Base-by-base conservation (phyloP, 495 filamentous ascomycete genomes). In the Tuber microsphaerosporum region DNA sequence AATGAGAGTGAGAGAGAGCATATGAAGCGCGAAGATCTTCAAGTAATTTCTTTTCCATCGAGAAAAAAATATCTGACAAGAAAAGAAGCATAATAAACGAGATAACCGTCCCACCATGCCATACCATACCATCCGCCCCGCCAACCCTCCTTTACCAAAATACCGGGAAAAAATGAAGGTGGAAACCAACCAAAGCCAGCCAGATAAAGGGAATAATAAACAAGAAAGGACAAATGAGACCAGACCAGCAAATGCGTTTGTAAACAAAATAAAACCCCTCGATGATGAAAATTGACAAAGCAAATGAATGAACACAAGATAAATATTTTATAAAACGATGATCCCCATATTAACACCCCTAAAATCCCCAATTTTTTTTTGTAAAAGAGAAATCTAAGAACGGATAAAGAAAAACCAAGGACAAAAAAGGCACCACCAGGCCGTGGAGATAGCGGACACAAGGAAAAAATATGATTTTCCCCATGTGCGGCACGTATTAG, bases 291-390 rank as follows among this genome's bases (percentile, higher is more conserved):
- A 56, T n/a, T 26, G 46, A 51, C 5, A 51, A 56, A 56, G 22
- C 26, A 16, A 31, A 31, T 65, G 6, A 65, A 65, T 65, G 26
- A 65, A 65, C 56, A 61, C 12, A 65, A 65, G 56, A 65, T n/a
- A 65, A 65, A 65, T 65, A 65, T 65, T 65, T 65, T 65, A 65
- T 65, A 65, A 65, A 56, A 65, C 26, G 12, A 65, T 65, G 12
- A 65, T 31, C 26, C 56, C 56, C 56, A 65, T 65, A 65, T 65
- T 65, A 65, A 65, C 56, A 65, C 56, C 56, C 56, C 56, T 16
- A 65, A 65, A 65, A n/a, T 65, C n/a, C 56, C 56, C 2, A 12
- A n/a, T n/a, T n/a, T 65, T 65, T 65, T 61, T 61, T 65, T 65
- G n/a, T 31, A 31, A 16, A 61, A 65, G 26, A 65, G 26, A 65